phyloP scores from a whole-genome alignment of 768 basidiomycete species.

The Goffeauzyma gilvescens region DNA sequence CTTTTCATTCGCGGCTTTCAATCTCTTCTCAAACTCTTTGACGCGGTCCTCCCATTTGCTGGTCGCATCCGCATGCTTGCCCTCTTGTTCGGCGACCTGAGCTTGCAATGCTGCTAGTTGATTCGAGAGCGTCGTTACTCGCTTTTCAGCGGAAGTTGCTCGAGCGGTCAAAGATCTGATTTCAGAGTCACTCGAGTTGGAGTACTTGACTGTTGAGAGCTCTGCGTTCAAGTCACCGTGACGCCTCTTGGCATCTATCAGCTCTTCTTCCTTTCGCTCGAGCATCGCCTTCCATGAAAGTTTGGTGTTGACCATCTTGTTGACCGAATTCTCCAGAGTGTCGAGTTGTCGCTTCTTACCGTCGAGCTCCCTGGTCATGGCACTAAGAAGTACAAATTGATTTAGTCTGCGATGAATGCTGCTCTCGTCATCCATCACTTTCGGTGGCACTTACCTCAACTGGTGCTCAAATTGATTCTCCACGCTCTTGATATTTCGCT shows the following conservation, averaged over 20 bases:
- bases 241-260: constrained; percentile 64
- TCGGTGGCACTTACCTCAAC: constrained; percentile 35
- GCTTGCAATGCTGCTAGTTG: constrained; percentile 70
- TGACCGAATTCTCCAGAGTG: constrained; percentile 71
- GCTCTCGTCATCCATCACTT: no score
- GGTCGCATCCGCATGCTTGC: constrained; percentile 54
- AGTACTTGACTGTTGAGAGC: constrained; percentile 44
- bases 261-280: constrained; percentile 65
- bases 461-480: constrained; percentile 56
- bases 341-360: constrained; percentile 78
- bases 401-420: no score
- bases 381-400: constrained; percentile 31
- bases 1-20: constrained; percentile 71
- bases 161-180: constrained; percentile 50
- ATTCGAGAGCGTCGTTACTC: constrained; percentile 66
- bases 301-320: constrained; percentile 62
- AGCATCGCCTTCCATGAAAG: constrained; percentile 65
- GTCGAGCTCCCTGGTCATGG: constrained; percentile 74
- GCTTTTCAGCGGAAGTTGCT: constrained; percentile 65
- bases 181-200: constrained; percentile 43
- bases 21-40: constrained; percentile 64
- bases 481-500: constrained; percentile 60
- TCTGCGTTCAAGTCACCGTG: constrained; percentile 58
- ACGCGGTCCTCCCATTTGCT: constrained; percentile 89
- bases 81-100: constrained; percentile 53